Evolutionary conservation across 208 protist species (phyloP).

Genomic region (Leishmania gerbilli): DNA sequence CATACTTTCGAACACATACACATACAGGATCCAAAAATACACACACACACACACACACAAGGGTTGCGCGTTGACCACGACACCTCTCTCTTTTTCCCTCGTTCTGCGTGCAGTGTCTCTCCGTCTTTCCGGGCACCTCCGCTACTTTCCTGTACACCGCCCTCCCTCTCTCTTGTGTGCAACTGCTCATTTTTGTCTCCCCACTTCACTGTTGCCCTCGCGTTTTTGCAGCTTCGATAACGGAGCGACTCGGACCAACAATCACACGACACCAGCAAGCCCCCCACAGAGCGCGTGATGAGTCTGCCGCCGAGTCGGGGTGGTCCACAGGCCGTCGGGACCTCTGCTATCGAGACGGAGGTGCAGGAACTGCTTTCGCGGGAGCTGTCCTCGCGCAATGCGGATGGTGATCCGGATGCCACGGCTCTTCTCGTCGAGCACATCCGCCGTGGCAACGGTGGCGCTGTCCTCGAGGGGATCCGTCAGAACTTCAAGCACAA

Average conservation of each 20-base stretch:
- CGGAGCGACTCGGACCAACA: neutral
- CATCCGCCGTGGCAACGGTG: slow-evolving; percentile 64
- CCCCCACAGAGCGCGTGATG: neutral
- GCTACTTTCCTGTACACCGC: neutral
- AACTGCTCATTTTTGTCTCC: neutral
- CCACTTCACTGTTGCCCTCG: neutral
- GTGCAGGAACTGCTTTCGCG: slow-evolving; percentile 30
- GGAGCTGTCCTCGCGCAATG: slow-evolving; percentile 39
- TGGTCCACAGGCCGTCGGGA: neutral
- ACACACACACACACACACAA: too few relatives aligned
- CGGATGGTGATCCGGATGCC: slow-evolving; percentile 56
- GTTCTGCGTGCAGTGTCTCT: neutral
- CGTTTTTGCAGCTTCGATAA: neutral
- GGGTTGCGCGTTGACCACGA: neutral
- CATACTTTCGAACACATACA: neutral
- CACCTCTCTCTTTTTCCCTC: neutral
- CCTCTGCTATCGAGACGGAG: slow-evolving; percentile 15
- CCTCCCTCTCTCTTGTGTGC: neutral
- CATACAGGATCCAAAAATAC: neutral
- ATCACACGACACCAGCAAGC: neutral
- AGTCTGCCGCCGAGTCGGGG: slow-evolving; percentile 1
- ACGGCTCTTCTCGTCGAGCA: slow-evolving; percentile 60
- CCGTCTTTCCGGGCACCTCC: slow-evolving; percentile 15
- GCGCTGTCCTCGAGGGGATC: slow-evolving; percentile 73
- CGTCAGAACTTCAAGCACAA: slow-evolving; percentile 79